These are phyloP conservation scores for Pseudozyma hubeiensis DNA, from an alignment of 1,284 basidiomycete species.

Conservation along the genomic window DNA sequence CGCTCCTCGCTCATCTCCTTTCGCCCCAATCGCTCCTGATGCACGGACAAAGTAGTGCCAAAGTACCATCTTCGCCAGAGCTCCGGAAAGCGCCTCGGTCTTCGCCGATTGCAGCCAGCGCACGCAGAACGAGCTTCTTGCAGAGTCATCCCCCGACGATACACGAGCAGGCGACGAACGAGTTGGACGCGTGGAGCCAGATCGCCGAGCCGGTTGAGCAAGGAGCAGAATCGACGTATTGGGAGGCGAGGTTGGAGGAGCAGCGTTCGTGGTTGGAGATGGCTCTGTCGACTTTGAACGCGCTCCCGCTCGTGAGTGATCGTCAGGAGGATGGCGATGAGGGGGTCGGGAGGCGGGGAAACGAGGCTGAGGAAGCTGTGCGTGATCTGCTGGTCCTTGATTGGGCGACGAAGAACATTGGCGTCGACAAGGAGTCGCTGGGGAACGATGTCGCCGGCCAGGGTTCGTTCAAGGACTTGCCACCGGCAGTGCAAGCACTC, in stretches of 20 bases:
- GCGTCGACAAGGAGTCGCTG: not conserved
- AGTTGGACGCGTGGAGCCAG: conserved; percentile 45
- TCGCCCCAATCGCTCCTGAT: conserved; percentile 38
- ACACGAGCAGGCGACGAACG: conserved; percentile 8
- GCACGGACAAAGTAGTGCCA: conserved; percentile 12
- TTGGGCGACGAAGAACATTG: conserved; percentile 35
- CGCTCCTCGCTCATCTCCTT: conserved; percentile 77
- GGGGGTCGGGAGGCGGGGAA: conserved; percentile 4
- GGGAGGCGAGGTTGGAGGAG: conserved; percentile 42
- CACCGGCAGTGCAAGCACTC: conserved; percentile 70
- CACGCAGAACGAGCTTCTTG: conserved; percentile 36
- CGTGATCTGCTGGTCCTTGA: conserved; percentile 31
- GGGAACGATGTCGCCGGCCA: not conserved
- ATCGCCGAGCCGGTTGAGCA: conserved; percentile 81
- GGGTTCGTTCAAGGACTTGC: conserved; percentile 2
- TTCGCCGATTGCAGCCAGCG: not conserved
- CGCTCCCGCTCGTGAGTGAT: conserved; percentile 5
- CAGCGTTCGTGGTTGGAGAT: conserved; percentile 50
- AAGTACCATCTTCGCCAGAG: conserved; percentile 24
- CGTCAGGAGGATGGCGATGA: not conserved
- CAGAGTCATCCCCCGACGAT: conserved; percentile 6
- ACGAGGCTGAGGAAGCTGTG: conserved; percentile 51
- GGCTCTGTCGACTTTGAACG: conserved; percentile 28
- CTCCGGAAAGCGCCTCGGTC: conserved; percentile 9
- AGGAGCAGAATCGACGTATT: conserved; percentile 70